Evolutionary conservation across 2,329 filamentous ascomycete species (phyloP).

Genomic region (Aspergillus caelatus): DNA sequence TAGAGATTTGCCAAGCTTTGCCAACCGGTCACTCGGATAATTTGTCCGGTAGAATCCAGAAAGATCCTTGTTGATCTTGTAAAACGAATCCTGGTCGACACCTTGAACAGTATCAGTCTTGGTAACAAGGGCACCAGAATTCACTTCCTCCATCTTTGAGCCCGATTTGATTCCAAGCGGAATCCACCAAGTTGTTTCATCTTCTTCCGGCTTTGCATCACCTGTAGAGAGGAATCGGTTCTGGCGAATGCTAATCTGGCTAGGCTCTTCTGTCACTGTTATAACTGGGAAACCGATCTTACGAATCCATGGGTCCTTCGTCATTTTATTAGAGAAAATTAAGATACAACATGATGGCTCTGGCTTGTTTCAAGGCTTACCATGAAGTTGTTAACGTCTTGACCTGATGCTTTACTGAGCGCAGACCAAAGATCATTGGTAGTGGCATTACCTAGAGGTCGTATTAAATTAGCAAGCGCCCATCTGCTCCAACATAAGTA

Average conservation of each 20-base stretch:
- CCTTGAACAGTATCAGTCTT: conserved; percentile 74
- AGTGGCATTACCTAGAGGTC: conserved; percentile 67
- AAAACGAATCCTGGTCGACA: conserved; percentile 74
- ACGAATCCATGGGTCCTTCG: conserved; percentile 79
- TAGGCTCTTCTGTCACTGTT: conserved; percentile 79
- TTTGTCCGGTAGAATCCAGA: conserved; percentile 92
- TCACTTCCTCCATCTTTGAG: conserved; percentile 62
- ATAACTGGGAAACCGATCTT: conserved; percentile 94
- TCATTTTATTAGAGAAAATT: conserved; percentile 14
- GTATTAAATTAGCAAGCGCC: conserved; percentile 10
- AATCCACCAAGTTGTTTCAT: conserved; percentile 93
- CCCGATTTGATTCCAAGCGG: conserved; percentile 84
- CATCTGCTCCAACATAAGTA: background rate
- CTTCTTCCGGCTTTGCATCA: conserved; percentile 87
- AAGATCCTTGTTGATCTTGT: conserved; percentile 89
- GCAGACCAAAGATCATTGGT: conserved; percentile 91
- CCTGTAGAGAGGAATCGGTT: conserved; percentile 88
- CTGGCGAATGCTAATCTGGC: conserved; percentile 81
- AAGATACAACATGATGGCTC: background rate
- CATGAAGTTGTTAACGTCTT: conserved; percentile 87
- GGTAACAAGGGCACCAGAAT: conserved; percentile 68
- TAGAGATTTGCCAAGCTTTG: conserved; percentile 76
- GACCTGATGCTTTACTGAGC: conserved; percentile 81
- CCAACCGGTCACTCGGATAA: conserved; percentile 81
- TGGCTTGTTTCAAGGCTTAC: conserved; percentile 31